Conservation (phyloP, 371 early-diverging fungal genomes). For the Mortierella sp. region DNA sequence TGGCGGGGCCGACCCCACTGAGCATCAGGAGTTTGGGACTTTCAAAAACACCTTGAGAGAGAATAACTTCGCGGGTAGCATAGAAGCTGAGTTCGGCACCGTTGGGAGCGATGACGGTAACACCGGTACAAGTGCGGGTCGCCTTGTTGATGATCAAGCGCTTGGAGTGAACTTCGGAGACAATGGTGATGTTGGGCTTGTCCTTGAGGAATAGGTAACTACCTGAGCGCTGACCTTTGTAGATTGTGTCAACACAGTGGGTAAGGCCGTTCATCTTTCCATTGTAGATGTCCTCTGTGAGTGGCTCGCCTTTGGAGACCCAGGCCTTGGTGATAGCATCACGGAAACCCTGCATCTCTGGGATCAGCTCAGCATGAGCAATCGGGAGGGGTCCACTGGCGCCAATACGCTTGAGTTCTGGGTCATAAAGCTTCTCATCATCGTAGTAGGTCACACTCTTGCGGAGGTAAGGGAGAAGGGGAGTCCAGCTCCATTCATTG, state of each 20-base stretch:
- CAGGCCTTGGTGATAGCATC: constrained; percentile 9
- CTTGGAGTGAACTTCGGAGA: constrained; percentile 23
- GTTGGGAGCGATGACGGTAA: constrained; percentile 22
- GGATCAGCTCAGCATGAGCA: constrained; percentile 14
- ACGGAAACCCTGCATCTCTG: constrained; percentile 14
- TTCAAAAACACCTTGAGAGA: constrained; percentile 43
- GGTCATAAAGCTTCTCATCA: constrained; percentile 11
- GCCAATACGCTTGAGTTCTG: constrained; percentile 19
- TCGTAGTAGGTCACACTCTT: constrained; percentile 33
- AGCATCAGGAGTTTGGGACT: constrained; percentile 45
- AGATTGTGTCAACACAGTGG: constrained; percentile 30
- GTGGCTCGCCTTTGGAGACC: constrained; percentile 11
- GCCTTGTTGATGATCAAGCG: constrained; percentile 27
- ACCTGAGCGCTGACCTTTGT: constrained; percentile 33
- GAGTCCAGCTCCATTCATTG: constrained; percentile 43
- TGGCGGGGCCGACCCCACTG: constrained; percentile 44
- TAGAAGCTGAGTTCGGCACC: constrained; percentile 25
- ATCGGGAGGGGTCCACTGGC: constrained; percentile 16
- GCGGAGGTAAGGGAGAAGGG: constrained; percentile 31
- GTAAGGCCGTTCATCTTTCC: constrained; percentile 29
- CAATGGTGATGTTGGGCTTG: constrained; percentile 29
- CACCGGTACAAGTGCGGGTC: constrained; percentile 26
- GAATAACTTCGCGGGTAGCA: constrained; percentile 42
- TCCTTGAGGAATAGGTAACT: constrained; percentile 29
- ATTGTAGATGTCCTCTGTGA: constrained; percentile 25